These are phyloP conservation scores for Scheffersomyces segobiensis DNA, from an alignment of 1,139 yeast genomes.

Conservation along the genomic window DNA sequence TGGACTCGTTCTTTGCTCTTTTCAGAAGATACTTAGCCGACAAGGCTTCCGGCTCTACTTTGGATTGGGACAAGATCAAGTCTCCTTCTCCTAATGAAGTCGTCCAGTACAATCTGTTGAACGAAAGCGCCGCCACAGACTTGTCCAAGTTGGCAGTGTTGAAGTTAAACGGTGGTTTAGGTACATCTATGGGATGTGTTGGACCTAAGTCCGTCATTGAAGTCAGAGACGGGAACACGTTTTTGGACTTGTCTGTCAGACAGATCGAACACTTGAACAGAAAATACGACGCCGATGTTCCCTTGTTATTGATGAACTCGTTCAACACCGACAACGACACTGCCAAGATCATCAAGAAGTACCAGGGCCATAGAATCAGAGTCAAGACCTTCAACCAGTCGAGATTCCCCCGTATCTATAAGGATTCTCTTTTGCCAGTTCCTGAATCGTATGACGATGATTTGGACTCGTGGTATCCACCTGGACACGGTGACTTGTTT, in stretches of 20 bases:
- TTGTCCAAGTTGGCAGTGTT: slow-evolving; percentile 88
- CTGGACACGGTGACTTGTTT: slow-evolving; percentile 98
- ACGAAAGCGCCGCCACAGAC: slow-evolving; percentile 37
- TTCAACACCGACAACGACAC: slow-evolving; percentile 98
- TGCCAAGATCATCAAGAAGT: slow-evolving; percentile 91
- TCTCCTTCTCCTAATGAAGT: slow-evolving; percentile 90
- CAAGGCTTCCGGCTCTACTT: slow-evolving; percentile 79
- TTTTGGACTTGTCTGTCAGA: slow-evolving; percentile 91
- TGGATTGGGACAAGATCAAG: slow-evolving; percentile 95
- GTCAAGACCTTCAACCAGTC: slow-evolving; percentile 97
- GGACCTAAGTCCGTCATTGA: slow-evolving; percentile 98
- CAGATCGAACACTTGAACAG: slow-evolving; percentile 96
- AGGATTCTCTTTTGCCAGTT: slow-evolving; percentile 92
- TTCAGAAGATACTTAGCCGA: slow-evolving; percentile 91
- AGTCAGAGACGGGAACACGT: slow-evolving; percentile 97
- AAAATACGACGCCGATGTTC: slow-evolving; percentile 89
- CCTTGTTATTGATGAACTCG: slow-evolving; percentile 95
- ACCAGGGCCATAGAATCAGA: slow-evolving; percentile 94
- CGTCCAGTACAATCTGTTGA: slow-evolving; percentile 64
- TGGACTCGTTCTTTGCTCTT: slow-evolving; percentile 92
- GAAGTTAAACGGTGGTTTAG: slow-evolving; percentile 96
- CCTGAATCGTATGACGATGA: slow-evolving; percentile 76
- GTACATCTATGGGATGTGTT: slow-evolving; percentile 99
- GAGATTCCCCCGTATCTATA: slow-evolving; percentile 91
- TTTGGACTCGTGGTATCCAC: slow-evolving; percentile 94